Evolutionary conservation across 1,139 yeast genomes (phyloP).

Genomic region (Yamadazyma mexicana): DNA sequence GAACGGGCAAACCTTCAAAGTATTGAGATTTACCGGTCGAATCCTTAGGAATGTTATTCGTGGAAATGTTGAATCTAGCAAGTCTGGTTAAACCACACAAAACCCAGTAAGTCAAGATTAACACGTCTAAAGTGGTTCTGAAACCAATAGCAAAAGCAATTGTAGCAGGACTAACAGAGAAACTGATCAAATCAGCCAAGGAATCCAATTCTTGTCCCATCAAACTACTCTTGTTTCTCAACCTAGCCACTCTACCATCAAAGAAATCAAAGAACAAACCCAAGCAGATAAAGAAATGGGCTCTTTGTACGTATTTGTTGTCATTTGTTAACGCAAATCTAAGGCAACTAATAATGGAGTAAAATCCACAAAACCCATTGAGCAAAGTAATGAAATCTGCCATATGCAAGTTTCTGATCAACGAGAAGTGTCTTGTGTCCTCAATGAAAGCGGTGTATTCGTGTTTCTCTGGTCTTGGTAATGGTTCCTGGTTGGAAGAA

Average conservation of each 20-base stretch:
- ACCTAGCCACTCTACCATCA: constrained; percentile 95
- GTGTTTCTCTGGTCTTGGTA: constrained; percentile 64
- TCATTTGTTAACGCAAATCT: constrained; percentile 71
- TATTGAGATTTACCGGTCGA: constrained; percentile 73
- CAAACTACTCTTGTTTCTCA: constrained; percentile 85
- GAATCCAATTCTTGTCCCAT: constrained; percentile 98
- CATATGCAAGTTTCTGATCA: constrained; percentile 80
- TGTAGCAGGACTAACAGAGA: constrained; percentile 92
- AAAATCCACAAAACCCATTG: constrained; percentile 89
- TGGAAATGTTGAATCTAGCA: constrained; percentile 94
- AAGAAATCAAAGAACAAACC: constrained; percentile 95
- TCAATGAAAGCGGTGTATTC: constrained; percentile 78
- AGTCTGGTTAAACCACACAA: constrained; percentile 90
- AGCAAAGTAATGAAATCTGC: constrained; percentile 94
- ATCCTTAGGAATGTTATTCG: constrained; percentile 90
- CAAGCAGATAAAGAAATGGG: constrained; percentile 81
- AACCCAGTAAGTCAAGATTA: constrained; percentile 79
- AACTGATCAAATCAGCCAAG: constrained; percentile 88
- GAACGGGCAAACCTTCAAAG: constrained; percentile 96
- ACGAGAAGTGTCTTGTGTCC: constrained; percentile 76
- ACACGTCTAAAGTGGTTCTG: constrained; percentile 77
- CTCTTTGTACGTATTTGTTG: constrained; percentile 77
- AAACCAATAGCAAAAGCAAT: constrained; percentile 91
- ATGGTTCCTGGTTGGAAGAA: constrained; percentile 39
- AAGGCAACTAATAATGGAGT: constrained; percentile 82